Base-by-base conservation (phyloP, 2,329 filamentous ascomycete species). In the Aspergillus pseudoviridinutans region DNA sequence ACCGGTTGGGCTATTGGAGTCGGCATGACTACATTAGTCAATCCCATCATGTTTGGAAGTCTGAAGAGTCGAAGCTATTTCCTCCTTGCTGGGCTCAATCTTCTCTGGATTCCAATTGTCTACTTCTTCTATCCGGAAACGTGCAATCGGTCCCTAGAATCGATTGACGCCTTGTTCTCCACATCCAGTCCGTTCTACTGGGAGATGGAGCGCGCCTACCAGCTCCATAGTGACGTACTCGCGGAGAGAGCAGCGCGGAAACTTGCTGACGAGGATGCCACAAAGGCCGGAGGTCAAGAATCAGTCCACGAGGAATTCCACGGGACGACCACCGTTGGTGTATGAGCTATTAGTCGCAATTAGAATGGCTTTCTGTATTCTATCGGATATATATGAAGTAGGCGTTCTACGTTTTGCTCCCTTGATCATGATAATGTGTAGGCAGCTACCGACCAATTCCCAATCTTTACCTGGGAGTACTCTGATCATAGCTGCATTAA, bases 1-100 rank as follows among this genome's bases (percentile, higher is more conserved):
- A 80, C 81, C 1, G 82, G 83, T 1, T 86, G 83, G 83, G 82
- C 83, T 20, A 77, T 84, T 57, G 83, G 82, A 41, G 79, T 81
- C 8, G 82, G 82, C 38, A 79, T 80, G 78, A 83, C 82, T 1
- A 76, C 76, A 2, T 72, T 84, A 50, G 77, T 83, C 59, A 84
- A 72, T 49, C 70, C 69, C 71, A 79, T 83, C 66, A 80, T 84
- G 76, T 80, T 84, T 58, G 69, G 64, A 46, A 69, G 69, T n/a
- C 62, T 82, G 24, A 71, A 66, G 60, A 79, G 74, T 60, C 74
- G 76, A 8, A 82, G 79, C 0, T 83, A 82, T 61, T 78, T 83
- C 61, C 73, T 84, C 51, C 81, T 83, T 53, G 80, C 77, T 3
- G 79, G 74, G 3, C 64, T 83, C 32, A 83, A 84, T 60, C 64